Conservation (phyloP, 1,284 basidiomycete species). For the Heliocybe sulcata region DNA sequence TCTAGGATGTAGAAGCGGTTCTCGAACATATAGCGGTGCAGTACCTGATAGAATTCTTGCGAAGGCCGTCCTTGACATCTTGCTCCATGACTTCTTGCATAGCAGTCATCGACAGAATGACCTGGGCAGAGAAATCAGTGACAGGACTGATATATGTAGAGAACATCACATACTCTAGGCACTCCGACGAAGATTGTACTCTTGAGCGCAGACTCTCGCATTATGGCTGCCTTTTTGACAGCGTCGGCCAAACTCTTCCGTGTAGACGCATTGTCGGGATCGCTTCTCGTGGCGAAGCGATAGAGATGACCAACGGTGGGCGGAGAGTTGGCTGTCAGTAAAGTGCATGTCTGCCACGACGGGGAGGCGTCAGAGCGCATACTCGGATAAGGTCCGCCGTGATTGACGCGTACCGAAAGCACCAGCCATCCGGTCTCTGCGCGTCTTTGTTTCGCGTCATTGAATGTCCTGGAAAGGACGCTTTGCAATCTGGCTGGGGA, state of each 20-base stretch:
- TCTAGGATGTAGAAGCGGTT: background rate
- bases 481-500: slow-evolving; percentile 42
- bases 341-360: slow-evolving; percentile 62
- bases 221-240: slow-evolving; percentile 70
- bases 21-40: background rate
- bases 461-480: slow-evolving; percentile 51
- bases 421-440: slow-evolving; percentile 82
- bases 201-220: slow-evolving; percentile 93
- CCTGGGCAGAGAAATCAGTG: slow-evolving; percentile 33
- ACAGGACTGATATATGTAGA: slow-evolving; percentile 14
- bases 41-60: slow-evolving; percentile 63
- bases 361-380: background rate
- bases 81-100: slow-evolving; percentile 70
- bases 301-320: slow-evolving; percentile 74
- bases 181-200: slow-evolving; percentile 91
- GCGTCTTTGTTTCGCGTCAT: slow-evolving; percentile 54
- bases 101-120: slow-evolving; percentile 77
- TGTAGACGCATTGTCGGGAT: slow-evolving; percentile 34
- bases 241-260: slow-evolving; percentile 40
- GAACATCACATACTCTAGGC: slow-evolving; percentile 56
- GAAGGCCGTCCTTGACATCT: slow-evolving; percentile 68
- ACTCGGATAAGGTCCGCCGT: background rate
- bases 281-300: slow-evolving; percentile 58
- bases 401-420: slow-evolving; percentile 51
- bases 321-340: slow-evolving; percentile 82